Evolutionary conservation across 2,329 filamentous ascomycete genomes (phyloP), one percentile per base, ranked within the genome.

Genomic region (Colletotrichum gloeosporioides): DNA sequence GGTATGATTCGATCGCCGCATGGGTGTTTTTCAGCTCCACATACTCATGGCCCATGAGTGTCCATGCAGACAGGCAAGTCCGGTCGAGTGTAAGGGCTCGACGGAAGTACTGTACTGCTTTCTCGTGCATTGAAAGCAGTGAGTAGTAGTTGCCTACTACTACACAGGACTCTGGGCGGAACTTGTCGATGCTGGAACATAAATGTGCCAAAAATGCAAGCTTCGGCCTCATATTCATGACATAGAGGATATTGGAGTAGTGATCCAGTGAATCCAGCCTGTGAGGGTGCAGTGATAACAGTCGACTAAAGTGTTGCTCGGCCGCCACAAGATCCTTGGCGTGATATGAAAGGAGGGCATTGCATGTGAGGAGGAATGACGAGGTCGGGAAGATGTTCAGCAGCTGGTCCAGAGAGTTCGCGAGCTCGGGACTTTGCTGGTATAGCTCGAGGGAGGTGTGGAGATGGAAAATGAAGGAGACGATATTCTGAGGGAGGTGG

Each of bases 21-120:
- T 99, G 97, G 0, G 96, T 99, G 83, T 99, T 99, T 82, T 99
- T 99, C 85, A 99, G 93, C 85, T 99, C 97, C 70, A 99, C 96
- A 80, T 98, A 99, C 84, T 99, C 97, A 84, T 99, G 97, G 2
- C 97, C 97, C 96, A 99, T 99, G 2, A 99, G 89, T 0, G 97
- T 99, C 97, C 97, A 99, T 3, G 97, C 97, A 0, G 96, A 98
- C 18, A 98, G 90, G 83, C 97, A 99, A 31, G 93, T 94, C 12
- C 96, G 93, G 82, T 99, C 97, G 0, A 99, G 89, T 0, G 95
- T 98, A 25, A 99, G 87, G 0, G 97, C 97, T 27, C 97, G 93
- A 5, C 97, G 94, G 87, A 99, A 99, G 85, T 99, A 99, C 86
- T 98, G 96, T 69, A 99, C 96, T 1, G 97, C 96, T 83, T 99